Evolutionary conservation across 2,329 filamentous ascomycete genomes (phyloP), one percentile per base, ranked within the genome.

Genomic region (Colletotrichum sp.): DNA sequence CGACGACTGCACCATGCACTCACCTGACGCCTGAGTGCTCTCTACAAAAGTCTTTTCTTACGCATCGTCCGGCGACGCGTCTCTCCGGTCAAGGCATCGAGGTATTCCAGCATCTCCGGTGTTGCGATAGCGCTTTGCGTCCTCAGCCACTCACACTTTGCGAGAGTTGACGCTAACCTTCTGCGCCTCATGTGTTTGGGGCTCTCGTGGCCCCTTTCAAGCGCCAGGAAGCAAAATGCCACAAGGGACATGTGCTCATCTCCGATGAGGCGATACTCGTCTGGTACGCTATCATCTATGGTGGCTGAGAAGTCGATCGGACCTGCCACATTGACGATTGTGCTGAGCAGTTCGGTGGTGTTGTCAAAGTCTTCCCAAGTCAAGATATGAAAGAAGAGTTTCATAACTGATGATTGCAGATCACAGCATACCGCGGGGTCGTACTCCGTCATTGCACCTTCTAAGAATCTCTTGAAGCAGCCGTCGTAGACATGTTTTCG

Each of bases 151-250:
- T 1, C 18, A 44, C 0, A 0, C 18, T 44, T 44, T n/a, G 39
- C 39, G 39, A 44, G 0, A 12, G 18, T 44, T 1, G 0, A 44
- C 39, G 18, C 1, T 0, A 44, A n/a, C 39, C 18, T 44, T 44
- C 39, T 44, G 39, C 39, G 0, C 3, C 16, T 1, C 39, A 44
- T 44, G 39, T 10, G 0, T n/a, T 44, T 1, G 39, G 18, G 39
- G 18, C 39, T 1, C 3, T 1, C 1, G 1, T 44, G 8, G 2
- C 0, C 1, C 16, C 1, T 1, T n/a, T 44, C 3, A 44, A 44
- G 39, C 39, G 4, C 8, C 18, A 0, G 39, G 39, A 44, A 44
- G 39, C 39, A 44, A 10, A 44, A 2, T 44, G 8, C 0, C 39
- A 0, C 18, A 2, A 44, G 0, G 18, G 39, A 44, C 3, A 44